phyloP scores from a whole-genome alignment of 345 rosid genomes.

The Lepidium africanum region DNA sequence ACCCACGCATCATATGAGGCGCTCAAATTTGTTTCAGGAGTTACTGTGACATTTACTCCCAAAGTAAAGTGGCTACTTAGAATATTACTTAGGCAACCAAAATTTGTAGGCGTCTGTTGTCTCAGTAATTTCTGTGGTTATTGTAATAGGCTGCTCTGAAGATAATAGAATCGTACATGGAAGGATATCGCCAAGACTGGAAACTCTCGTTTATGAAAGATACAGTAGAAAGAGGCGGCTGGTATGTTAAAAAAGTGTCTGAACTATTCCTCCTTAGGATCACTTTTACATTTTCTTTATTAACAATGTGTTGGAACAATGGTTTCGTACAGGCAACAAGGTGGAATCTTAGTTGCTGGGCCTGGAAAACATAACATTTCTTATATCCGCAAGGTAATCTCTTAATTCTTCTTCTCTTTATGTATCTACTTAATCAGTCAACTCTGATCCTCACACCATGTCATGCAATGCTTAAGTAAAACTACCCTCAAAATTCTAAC shows the following conservation, averaged over 20 bases:
- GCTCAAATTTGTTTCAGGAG: constrained; percentile 68
- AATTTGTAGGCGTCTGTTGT: neutral
- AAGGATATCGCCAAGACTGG: constrained; percentile 96
- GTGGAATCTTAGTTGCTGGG: constrained; percentile 89
- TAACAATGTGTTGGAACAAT: neutral
- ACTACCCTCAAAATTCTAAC: neutral
- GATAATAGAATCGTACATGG: constrained; percentile 81
- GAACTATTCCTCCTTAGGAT: neutral
- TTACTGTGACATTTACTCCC: constrained; percentile 72
- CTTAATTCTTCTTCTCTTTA: neutral
- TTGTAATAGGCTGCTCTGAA: constrained; percentile 66
- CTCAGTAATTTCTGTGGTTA: neutral
- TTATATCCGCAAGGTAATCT: constrained; percentile 70
- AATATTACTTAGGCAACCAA: neutral
- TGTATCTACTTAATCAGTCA: neutral
- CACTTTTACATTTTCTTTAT: neutral
- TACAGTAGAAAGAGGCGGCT: constrained; percentile 79
- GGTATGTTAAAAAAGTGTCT: constrained; percentile 39
- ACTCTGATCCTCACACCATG: neutral
- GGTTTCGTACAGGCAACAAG: constrained; percentile 67
- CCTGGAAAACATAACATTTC: constrained; percentile 73
- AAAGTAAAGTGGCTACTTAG: constrained; percentile 37
- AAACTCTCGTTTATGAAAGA: constrained; percentile 75
- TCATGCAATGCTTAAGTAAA: neutral
- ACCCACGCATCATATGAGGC: constrained; percentile 72